These are phyloP conservation scores for Lactarius hatsudake DNA, from an alignment of 768 basidiomycete species.

Conservation along the genomic window DNA sequence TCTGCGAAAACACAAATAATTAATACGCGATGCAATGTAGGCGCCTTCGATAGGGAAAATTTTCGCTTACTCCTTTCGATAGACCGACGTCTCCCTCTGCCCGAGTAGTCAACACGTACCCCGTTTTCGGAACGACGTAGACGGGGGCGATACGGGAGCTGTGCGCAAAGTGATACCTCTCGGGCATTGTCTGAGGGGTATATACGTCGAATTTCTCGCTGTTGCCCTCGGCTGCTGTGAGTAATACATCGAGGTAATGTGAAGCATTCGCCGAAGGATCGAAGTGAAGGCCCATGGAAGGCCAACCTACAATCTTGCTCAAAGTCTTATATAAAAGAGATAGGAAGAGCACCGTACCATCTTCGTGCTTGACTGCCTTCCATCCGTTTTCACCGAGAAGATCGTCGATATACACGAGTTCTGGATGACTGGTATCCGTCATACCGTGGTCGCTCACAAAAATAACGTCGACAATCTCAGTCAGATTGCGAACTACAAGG, in stretches of 20 bases:
- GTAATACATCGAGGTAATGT: slow-evolving; percentile 53
- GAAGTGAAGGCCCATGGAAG: slow-evolving; percentile 84
- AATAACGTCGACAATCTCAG: slow-evolving; percentile 80
- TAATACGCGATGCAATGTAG: not conserved
- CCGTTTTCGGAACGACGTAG: slow-evolving; percentile 78
- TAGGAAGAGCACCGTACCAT: slow-evolving; percentile 41
- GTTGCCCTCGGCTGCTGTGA: slow-evolving; percentile 50
- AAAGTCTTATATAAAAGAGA: not conserved
- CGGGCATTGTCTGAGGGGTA: slow-evolving; percentile 78
- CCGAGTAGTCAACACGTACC: slow-evolving; percentile 72
- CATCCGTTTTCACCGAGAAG: slow-evolving; percentile 67
- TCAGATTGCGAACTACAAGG: slow-evolving; percentile 69
- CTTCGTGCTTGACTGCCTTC: slow-evolving; percentile 62
- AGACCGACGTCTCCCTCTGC: slow-evolving; percentile 57
- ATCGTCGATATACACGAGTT: slow-evolving; percentile 77
- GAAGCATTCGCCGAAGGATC: slow-evolving; percentile 51
- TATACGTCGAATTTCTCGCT: slow-evolving; percentile 74
- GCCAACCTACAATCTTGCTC: slow-evolving; percentile 58
- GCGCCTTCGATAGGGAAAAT: not conserved
- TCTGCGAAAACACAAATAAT: slow-evolving; percentile 41
- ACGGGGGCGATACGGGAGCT: slow-evolving; percentile 83
- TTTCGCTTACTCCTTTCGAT: slow-evolving; percentile 66
- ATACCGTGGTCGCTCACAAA: slow-evolving; percentile 94
- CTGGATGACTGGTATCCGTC: slow-evolving; percentile 80
- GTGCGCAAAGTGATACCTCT: slow-evolving; percentile 70